Evolutionary conservation across 23 red algal species (phyloP).

Genomic region (Gracilariopsis chorda): DNA sequence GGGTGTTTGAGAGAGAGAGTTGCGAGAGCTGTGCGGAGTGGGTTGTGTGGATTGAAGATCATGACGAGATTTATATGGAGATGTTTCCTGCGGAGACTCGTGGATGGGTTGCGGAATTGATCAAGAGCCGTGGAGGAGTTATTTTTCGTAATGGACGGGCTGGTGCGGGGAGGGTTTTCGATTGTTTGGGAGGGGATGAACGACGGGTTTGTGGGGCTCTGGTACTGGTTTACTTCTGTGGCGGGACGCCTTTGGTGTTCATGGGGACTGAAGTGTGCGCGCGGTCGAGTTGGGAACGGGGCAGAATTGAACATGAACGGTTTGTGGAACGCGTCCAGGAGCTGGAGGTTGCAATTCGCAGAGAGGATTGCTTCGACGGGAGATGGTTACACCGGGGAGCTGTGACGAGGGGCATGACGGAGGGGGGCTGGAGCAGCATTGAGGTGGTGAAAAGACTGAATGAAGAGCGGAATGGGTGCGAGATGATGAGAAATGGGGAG

Average conservation of each 20-base stretch:
- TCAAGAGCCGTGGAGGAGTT: conserved; percentile 50
- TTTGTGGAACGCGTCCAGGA: conserved; percentile 5
- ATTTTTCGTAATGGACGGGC: conserved; percentile 77
- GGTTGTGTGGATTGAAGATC: conserved; percentile 79
- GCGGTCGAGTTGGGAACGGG: conserved; percentile 13
- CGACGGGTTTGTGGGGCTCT: conserved; percentile 70
- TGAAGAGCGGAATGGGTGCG: not conserved
- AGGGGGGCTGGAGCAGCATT: too few relatives aligned
- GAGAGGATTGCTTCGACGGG: conserved; percentile 63
- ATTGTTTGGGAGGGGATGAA: conserved; percentile 56
- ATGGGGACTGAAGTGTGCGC: conserved; percentile 63
- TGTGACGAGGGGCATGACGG: conserved; percentile 17
- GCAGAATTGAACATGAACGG: not conserved
- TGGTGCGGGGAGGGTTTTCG: conserved; percentile 58
- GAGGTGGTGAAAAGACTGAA: conserved; percentile 1
- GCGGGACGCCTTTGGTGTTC: conserved; percentile 84
- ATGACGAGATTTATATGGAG: conserved; percentile 85
- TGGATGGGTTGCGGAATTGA: conserved; percentile 50
- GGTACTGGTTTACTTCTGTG: conserved; percentile 64
- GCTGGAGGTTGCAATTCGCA: conserved; percentile 28
- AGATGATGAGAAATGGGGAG: not conserved
- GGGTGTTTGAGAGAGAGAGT: not conserved
- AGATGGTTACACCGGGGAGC: conserved; percentile 79
- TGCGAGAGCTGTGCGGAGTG: conserved; percentile 36
- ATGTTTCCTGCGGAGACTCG: conserved; percentile 64